Base-by-base conservation (phyloP, 1,139 yeast genomes). In the Martiniozyma asiatica region DNA sequence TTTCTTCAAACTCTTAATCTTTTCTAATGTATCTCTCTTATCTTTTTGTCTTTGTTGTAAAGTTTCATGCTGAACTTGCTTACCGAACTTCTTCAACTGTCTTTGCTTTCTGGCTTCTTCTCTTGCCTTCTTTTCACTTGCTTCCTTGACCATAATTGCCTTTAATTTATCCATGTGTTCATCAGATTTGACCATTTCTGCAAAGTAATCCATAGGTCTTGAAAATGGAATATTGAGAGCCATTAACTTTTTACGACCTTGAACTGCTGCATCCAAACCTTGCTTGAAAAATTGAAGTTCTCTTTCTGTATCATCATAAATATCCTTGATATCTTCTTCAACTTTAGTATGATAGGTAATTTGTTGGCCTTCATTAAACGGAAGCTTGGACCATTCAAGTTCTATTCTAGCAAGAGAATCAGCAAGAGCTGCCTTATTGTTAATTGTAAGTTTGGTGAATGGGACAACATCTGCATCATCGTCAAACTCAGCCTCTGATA, bases 161-260 rank as follows among this genome's bases (percentile, higher is more conserved):
- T 84, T 85, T 48, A 89, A 68, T 58, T 74, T 82, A 51, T 85
- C 96, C 99, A 89, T 89, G 56, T 89, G 99, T 55, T 85, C 96
- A 55, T 89, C 99, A 37, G 87, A 78, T 63, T 89, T 89, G 40
- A 85, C 82, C 99, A 89, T 89, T 58, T 89, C 99, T 8, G 99
- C 99, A 59, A 89, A 89, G 56, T 82, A 89, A 55, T 89, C 99
- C 47, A 73, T 61, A 18, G 99, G 99, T 55, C 99, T 73, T 23
- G 93, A 67, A 55, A 89, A 89, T 35, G 96, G 89, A 15, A 85
- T 74, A 50, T 77, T 76, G 30, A 62, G 48, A 4, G 50, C 50
- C 35, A 65, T 54, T 30, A 87, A 64, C 29, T 69, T 68, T 30
- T 66, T 59, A 50, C 89, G 76, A 22, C 84, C 95, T 46, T 67